These are phyloP conservation scores for Mycena leptocephala DNA, from an alignment of 768 basidiomycete species.

Conservation along the genomic window DNA sequence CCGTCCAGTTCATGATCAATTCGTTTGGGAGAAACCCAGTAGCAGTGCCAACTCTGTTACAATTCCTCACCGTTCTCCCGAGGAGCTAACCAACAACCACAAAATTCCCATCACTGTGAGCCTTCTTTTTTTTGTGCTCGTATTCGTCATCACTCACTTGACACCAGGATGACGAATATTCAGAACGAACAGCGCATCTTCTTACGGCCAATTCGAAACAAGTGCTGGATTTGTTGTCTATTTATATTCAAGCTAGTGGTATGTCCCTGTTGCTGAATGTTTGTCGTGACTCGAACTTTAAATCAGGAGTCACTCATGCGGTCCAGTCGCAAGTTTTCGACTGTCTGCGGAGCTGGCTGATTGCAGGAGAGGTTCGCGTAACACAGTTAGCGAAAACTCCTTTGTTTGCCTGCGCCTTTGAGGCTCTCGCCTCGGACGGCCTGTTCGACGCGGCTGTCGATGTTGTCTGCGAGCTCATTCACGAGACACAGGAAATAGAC, in stretches of 20 bases:
- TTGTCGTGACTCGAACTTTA: constrained; percentile 1
- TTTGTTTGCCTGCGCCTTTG: constrained; percentile 87
- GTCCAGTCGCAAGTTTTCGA: constrained; percentile 89
- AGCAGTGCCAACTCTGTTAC: constrained; percentile 87
- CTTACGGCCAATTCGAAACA: constrained; percentile 79
- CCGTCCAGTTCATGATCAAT: constrained; percentile 87
- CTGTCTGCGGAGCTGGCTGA: constrained; percentile 90
- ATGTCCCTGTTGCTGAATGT: constrained; percentile 43
- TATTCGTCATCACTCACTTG: constrained; percentile 6
- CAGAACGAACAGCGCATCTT: constrained; percentile 71
- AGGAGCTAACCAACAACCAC: constrained; percentile 88
- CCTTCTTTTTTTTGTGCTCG: constrained; percentile 33
- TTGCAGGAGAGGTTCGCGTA: constrained; percentile 87
- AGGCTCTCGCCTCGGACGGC: constrained; percentile 85
- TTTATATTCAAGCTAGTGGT: constrained; percentile 95
- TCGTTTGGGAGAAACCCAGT: constrained; percentile 88
- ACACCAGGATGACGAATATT: constrained; percentile 82
- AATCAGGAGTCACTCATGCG: constrained; percentile 83
- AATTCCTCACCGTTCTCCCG: constrained; percentile 92
- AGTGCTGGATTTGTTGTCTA: constrained; percentile 83
- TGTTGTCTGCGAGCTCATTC: constrained; percentile 93
- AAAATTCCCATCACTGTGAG: constrained; percentile 92
- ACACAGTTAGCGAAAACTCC: constrained; percentile 80
- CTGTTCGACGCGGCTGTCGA: constrained; percentile 97
- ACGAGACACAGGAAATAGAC: constrained; percentile 98